These are phyloP conservation scores for Fragaria ananassa DNA, from an alignment of 306 rosid species.

Conservation along the genomic window DNA sequence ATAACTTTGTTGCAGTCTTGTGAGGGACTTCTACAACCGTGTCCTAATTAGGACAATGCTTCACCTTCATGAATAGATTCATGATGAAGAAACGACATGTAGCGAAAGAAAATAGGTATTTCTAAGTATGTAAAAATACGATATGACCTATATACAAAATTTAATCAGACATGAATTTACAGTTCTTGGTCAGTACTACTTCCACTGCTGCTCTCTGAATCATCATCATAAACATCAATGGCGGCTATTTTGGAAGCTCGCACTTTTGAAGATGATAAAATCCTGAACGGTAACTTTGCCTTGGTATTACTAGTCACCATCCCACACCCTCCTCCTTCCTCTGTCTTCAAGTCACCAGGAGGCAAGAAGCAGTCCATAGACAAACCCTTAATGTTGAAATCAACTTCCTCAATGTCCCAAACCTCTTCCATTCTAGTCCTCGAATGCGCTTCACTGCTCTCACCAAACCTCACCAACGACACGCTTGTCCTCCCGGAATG, in stretches of 20 bases:
- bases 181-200: slow-evolving; percentile 47
- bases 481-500: slow-evolving; percentile 67
- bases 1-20: slow-evolving; percentile 47
- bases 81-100: background rate
- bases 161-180: slow-evolving; percentile 12
- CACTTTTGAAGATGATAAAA: slow-evolving; percentile 61
- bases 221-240: slow-evolving; percentile 51
- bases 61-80: slow-evolving; percentile 48
- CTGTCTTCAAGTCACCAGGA: slow-evolving; percentile 73
- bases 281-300: slow-evolving; percentile 48
- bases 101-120: background rate
- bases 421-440: slow-evolving; percentile 81
- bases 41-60: slow-evolving; percentile 73
- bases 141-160: slow-evolving; percentile 17
- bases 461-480: slow-evolving; percentile 67
- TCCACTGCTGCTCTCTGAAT: background rate
- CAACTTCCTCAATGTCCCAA: slow-evolving; percentile 87
- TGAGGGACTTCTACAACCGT: slow-evolving; percentile 81
- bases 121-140: background rate
- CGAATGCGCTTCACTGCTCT: slow-evolving; percentile 48
- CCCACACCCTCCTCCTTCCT: slow-evolving; percentile 36
- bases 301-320: slow-evolving; percentile 6
- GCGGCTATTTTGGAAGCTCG: slow-evolving; percentile 72
- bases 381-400: slow-evolving; percentile 74
- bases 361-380: slow-evolving; percentile 81